Base-by-base conservation (phyloP, 2,329 filamentous ascomycete species). In the Cladosporium sp. region DNA sequence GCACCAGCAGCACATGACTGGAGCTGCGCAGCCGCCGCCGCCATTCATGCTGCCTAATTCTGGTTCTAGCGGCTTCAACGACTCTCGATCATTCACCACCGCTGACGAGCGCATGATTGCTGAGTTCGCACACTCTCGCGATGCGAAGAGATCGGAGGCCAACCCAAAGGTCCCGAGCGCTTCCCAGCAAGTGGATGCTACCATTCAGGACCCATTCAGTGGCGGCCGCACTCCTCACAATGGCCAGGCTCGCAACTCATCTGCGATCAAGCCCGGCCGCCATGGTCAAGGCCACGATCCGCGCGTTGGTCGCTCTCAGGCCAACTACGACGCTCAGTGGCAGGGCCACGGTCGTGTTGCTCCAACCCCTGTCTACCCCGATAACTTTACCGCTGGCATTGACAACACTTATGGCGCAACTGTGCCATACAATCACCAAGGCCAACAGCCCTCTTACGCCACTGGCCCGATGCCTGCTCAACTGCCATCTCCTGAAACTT, bases 81-180 rank as follows among this genome's bases (percentile, higher is more conserved):
- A 21, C 15, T 28, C 24, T 21, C 57, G 21, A 1, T 64, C 61
- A n/a, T 64, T 64, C 61, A 64, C 51, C 11, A 64, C 61, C 7
- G 51, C 34, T 34, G 61, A 64, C n/a, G 61, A 64, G 2, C 61
- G 61, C 18, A 54, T 64, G 51, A 28, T 64, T 30, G 61, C 61
- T 8, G 34, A 47, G 18, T 64, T 64, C 36, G 49, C 61, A 14
- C 4, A 24, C 32, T 59, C 57, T 47, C 57, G 57, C 38, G 57
- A 36, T 30, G 38, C 18, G 24, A 59, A 59, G 57, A 59, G 38
- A 41, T 47, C 34, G 4, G 38, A 59, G 12, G 14, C 26, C 30
- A 58, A 28, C 15, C 51, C 18, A 4, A 44, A 10, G 41, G 18
- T 32, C 15, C 51, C 51, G n/a, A 34, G 30, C 15, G 52, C n/a